These are phyloP conservation scores for Veloporphyrellus conicus DNA, from an alignment of 1,284 basidiomycete species.

Conservation along the genomic window DNA sequence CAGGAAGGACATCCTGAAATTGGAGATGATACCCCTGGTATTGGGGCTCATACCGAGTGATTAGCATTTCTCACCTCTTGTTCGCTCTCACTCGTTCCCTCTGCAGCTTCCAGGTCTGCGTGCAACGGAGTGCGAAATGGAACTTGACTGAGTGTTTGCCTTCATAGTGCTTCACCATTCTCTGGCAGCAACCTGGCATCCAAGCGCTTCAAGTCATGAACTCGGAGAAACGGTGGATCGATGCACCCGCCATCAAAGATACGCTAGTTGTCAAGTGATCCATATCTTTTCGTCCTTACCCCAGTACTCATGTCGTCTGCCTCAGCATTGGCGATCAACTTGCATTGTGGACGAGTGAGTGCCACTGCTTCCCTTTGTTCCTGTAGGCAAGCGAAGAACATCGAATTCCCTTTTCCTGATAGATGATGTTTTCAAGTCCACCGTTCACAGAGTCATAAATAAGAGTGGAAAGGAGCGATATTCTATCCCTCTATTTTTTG, in stretches of 20 bases:
- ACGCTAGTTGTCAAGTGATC: conserved; percentile 74
- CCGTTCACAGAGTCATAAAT: conserved; percentile 72
- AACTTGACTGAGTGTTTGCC: too few relatives aligned
- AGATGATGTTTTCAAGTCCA: conserved; percentile 79
- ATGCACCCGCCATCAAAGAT: conserved; percentile 58
- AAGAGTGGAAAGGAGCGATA: conserved; percentile 55
- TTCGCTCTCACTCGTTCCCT: background rate
- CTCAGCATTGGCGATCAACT: conserved; percentile 71
- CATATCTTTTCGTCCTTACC: too few relatives aligned
- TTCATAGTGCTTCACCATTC: conserved; percentile 86
- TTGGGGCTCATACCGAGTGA: conserved; percentile 80
- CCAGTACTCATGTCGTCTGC: too few relatives aligned
- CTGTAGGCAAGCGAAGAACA: too few relatives aligned
- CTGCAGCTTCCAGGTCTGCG: conserved; percentile 56
- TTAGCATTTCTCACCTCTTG: conserved; percentile 25
- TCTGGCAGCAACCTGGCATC: conserved; percentile 60
- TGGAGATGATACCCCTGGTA: conserved; percentile 64
- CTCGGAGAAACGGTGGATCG: conserved; percentile 57
- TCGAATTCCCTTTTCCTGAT: background rate
- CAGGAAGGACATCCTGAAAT: conserved; percentile 53
- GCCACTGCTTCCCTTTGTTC: background rate
- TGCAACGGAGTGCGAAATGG: too few relatives aligned
- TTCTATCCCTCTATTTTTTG: conserved; percentile 69
- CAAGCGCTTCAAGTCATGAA: conserved; percentile 60
- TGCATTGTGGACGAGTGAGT: conserved; percentile 60